Evolutionary conservation across 148 eudicot genomes (phyloP).

Genomic region (Rhododendron williamsianum): DNA sequence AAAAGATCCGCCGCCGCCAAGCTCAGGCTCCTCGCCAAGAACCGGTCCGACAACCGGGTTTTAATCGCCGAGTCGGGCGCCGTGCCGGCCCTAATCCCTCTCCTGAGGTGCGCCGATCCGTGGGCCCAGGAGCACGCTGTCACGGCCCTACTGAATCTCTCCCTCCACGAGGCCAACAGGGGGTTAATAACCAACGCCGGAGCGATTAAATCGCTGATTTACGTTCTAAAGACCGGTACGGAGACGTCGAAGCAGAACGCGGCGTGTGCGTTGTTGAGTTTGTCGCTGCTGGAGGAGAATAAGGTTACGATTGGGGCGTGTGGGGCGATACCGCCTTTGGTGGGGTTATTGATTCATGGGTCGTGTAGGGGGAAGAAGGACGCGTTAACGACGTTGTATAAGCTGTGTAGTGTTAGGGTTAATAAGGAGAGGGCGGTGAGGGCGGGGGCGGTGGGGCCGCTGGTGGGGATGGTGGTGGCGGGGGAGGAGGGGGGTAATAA

Average conservation of each 20-base stretch:
- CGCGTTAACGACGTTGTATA: slow-evolving; percentile 78
- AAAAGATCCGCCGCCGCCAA: slow-evolving; percentile 79
- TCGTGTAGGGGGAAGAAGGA: slow-evolving; percentile 71
- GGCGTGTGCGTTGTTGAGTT: slow-evolving; percentile 63
- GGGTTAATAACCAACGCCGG: slow-evolving; percentile 39
- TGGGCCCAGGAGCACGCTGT: slow-evolving; percentile 84
- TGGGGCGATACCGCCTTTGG: slow-evolving; percentile 82
- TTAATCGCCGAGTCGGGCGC: slow-evolving; percentile 83
- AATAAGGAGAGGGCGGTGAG: slow-evolving; percentile 78
- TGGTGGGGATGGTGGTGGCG: slow-evolving; percentile 62
- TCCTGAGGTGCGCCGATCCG: slow-evolving; percentile 61
- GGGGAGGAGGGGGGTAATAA: slow-evolving; percentile 48
- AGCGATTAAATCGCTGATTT: slow-evolving; percentile 59
- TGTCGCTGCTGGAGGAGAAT: slow-evolving; percentile 72
- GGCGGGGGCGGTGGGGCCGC: slow-evolving; percentile 71
- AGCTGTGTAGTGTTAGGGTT: slow-evolving; percentile 52
- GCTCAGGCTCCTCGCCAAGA: slow-evolving; percentile 67
- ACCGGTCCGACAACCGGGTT: slow-evolving; percentile 73
- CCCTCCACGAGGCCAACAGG: slow-evolving; percentile 52
- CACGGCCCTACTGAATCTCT: slow-evolving; percentile 68
- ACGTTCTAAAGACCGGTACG: slow-evolving; percentile 74
- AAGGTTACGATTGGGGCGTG: slow-evolving; percentile 69
- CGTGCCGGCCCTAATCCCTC: slow-evolving; percentile 50
- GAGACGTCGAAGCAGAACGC: slow-evolving; percentile 87
- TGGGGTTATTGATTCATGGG: slow-evolving; percentile 55